Conservation (phyloP, 306 rosid species). For the Pyrus betulifolia region DNA sequence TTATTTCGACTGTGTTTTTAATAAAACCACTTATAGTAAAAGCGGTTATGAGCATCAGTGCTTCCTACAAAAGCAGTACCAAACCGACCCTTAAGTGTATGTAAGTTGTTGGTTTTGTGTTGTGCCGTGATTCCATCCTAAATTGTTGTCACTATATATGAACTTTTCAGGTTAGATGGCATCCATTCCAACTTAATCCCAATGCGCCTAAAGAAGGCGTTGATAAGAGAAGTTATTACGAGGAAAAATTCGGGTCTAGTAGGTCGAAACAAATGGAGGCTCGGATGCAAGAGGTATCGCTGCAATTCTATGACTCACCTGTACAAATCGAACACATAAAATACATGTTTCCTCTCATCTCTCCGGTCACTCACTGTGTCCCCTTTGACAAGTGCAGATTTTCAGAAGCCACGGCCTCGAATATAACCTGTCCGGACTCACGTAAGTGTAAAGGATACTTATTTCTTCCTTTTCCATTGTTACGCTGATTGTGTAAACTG, state of each 20-base stretch:
- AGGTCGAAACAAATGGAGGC: conserved; percentile 42
- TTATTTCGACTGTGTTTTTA: no score
- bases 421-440: conserved; percentile 61
- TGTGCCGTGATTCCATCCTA: background rate
- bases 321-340: background rate
- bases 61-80: no score
- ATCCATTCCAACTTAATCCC: conserved; percentile 74
- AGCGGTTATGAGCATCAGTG: no score
- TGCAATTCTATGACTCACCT: background rate
- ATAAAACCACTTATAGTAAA: no score
- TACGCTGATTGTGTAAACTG: background rate
- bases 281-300: conserved; percentile 70
- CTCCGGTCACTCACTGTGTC: background rate
- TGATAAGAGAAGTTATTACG: conserved; percentile 52
- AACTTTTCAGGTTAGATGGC: conserved; percentile 66
- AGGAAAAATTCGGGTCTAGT: conserved; percentile 55
- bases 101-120: background rate
- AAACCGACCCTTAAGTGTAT: background rate
- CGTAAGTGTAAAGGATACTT: conserved; percentile 45
- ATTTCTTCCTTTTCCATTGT: background rate
- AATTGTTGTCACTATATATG: background rate
- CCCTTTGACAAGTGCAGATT: conserved; percentile 43
- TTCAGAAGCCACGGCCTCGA: conserved; percentile 44
- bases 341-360: conserved; percentile 1
- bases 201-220: conserved; percentile 78